Evolutionary conservation across 2,329 filamentous ascomycete species (phyloP).

Genomic region (Stachybotrys chartarum): DNA sequence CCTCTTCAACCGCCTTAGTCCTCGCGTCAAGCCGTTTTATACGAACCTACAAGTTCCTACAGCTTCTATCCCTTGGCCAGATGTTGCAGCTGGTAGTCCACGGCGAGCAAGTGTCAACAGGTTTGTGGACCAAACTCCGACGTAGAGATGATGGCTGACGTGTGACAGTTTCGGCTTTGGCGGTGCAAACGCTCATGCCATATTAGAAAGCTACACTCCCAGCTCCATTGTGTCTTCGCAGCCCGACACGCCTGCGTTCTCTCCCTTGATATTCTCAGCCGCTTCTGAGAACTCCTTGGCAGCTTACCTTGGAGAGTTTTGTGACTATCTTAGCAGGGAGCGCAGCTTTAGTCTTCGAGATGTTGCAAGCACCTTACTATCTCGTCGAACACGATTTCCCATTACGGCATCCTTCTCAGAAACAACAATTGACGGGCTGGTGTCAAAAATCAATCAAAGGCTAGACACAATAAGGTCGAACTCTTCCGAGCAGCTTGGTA

Average conservation of each 20-base stretch:
- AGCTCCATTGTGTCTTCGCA: neutral
- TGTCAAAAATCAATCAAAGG: neutral
- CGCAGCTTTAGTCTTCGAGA: conserved; percentile 10
- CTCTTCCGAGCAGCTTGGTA: neutral
- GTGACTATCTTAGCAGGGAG: conserved; percentile 22
- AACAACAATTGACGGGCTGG: neutral
- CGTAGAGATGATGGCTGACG: neutral
- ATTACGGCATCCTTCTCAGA: neutral
- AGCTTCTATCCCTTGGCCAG: neutral
- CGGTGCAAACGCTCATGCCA: neutral
- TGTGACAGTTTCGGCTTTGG: neutral
- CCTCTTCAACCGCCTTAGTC: neutral
- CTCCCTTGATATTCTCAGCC: conserved; percentile 4
- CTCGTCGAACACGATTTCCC: neutral
- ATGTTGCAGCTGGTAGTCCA: neutral
- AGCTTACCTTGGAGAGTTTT: neutral
- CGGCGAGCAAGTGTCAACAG: conserved; percentile 1
- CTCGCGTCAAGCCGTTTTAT: neutral
- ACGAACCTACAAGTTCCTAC: neutral
- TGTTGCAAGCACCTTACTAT: neutral
- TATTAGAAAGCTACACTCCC: neutral
- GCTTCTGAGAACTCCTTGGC: neutral
- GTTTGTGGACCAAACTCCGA: neutral
- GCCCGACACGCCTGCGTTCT: neutral
- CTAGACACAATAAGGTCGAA: neutral